These are phyloP conservation scores for Spergularia azorica DNA, from an alignment of 179 eudicot species.

Conservation along the genomic window DNA sequence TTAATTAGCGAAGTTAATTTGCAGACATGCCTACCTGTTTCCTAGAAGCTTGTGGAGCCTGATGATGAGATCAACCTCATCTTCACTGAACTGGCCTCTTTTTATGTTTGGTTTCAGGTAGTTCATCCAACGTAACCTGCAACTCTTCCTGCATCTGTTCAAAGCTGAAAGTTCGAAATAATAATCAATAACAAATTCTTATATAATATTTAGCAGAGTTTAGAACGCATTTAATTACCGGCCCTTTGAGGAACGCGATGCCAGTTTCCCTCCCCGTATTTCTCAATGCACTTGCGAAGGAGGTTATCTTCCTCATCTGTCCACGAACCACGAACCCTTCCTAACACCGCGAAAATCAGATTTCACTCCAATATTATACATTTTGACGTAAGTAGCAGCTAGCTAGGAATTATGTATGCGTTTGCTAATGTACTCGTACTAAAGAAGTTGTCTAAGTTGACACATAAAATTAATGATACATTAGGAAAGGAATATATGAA, in stretches of 20 bases:
- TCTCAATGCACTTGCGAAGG: constrained; percentile 21
- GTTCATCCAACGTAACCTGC: constrained; percentile 21
- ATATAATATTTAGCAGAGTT: not conserved
- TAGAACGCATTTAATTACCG: not conserved
- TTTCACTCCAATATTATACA: not conserved
- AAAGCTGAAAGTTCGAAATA: constrained; percentile 1
- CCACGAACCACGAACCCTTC: constrained; percentile 25
- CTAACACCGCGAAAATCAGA: not conserved
- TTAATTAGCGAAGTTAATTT: not conserved
- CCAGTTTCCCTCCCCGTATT: constrained; percentile 26
- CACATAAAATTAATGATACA: too few relatives aligned
- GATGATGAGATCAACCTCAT: constrained; percentile 16
- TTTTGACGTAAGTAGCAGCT: not conserved
- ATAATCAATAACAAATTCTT: not conserved
- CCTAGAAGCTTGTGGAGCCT: constrained; percentile 25
- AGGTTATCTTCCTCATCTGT: constrained; percentile 25
- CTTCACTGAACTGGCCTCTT: constrained; percentile 15
- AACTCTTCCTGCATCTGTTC: constrained; percentile 23
- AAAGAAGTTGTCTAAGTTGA: too few relatives aligned
- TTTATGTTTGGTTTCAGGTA: constrained; percentile 25
- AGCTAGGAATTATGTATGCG: not conserved
- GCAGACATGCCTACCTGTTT: constrained; percentile 11
- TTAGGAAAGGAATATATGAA: too few relatives aligned
- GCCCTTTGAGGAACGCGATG: constrained; percentile 22
- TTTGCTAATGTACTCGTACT: too few relatives aligned